Evolutionary conservation across 2,329 filamentous ascomycete genomes (phyloP).

Genomic region (Myriosclerotinia scirpicola): DNA sequence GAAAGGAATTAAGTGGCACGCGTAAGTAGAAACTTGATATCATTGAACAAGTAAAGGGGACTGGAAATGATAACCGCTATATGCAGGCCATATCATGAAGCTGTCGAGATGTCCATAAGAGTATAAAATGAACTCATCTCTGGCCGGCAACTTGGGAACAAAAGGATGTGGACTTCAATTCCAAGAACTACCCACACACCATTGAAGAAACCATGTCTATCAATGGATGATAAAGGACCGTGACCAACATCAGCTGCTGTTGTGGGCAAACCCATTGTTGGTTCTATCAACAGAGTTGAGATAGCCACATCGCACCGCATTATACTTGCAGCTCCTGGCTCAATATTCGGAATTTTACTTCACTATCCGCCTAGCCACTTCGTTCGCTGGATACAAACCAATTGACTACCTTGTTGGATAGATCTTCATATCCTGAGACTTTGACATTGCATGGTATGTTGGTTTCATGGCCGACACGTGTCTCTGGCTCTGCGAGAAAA

Average conservation of each 20-base stretch:
- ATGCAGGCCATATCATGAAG: neutral
- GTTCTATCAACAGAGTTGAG: neutral
- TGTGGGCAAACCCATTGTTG: neutral
- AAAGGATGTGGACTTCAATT: neutral
- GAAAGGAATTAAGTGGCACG: neutral
- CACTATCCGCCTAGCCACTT: neutral
- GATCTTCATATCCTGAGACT: neutral
- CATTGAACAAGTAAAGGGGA: neutral
- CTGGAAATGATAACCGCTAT: neutral
- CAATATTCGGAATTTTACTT: neutral
- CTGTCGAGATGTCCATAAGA: too few relatives aligned
- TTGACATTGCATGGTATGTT: neutral
- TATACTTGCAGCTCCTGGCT: neutral
- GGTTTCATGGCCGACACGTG: conserved; percentile 11
- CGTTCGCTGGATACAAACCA: too few relatives aligned
- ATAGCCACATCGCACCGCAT: neutral
- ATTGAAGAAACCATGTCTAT: neutral
- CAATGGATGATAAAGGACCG: neutral
- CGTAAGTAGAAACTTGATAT: neutral
- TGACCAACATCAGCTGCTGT: neutral
- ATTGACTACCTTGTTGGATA: neutral
- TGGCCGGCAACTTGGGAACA: neutral
- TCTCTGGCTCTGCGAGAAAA: neutral
- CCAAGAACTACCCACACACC: neutral
- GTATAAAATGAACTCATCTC: neutral